phyloP scores from a whole-genome alignment of 1,284 basidiomycete species.

The Ceratobasidium sp. region DNA sequence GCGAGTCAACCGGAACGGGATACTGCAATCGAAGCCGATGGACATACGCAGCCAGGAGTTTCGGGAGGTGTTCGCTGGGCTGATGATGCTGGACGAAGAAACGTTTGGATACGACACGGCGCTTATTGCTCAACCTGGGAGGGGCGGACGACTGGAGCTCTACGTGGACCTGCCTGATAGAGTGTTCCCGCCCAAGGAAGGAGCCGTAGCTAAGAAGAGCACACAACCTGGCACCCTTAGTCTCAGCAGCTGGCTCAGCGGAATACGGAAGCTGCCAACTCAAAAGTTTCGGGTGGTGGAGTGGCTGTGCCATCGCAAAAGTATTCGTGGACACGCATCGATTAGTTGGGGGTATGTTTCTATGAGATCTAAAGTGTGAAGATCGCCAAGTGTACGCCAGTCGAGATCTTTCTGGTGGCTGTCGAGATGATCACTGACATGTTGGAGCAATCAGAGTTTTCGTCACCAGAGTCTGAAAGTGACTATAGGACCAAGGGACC shows the following conservation, averaged over 20 bases:
- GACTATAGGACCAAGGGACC: not conserved
- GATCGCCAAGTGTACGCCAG: not conserved
- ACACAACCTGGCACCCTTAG: not conserved
- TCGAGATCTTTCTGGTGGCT: not conserved
- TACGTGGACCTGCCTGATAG: slow-evolving; percentile 18
- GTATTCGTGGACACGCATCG: slow-evolving; percentile 25
- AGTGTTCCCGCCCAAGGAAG: not conserved
- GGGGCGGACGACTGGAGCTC: not conserved
- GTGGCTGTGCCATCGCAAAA: slow-evolving; percentile 28
- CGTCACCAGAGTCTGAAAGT: not conserved
- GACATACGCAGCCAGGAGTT: slow-evolving; percentile 5
- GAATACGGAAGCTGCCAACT: not conserved
- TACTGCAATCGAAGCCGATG: slow-evolving; percentile 17
- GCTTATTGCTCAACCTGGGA: not conserved
- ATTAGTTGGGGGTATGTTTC: not conserved
- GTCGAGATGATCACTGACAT: not conserved
- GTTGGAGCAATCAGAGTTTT: not conserved
- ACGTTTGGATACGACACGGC: slow-evolving; percentile 13
- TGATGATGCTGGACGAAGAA: not conserved
- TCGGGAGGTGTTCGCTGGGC: not conserved
- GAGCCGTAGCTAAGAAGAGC: too few relatives aligned
- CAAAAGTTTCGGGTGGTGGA: slow-evolving; percentile 21
- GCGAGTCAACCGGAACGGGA: slow-evolving; percentile 17
- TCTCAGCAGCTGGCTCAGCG: slow-evolving; percentile 2
- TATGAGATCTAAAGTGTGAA: not conserved